A percentile compares a stretch with the other conserved stretches of the same genome.
phyloP scores from a whole-genome alignment of 441 rosid genomes.

The Croton laevigatus region DNA sequence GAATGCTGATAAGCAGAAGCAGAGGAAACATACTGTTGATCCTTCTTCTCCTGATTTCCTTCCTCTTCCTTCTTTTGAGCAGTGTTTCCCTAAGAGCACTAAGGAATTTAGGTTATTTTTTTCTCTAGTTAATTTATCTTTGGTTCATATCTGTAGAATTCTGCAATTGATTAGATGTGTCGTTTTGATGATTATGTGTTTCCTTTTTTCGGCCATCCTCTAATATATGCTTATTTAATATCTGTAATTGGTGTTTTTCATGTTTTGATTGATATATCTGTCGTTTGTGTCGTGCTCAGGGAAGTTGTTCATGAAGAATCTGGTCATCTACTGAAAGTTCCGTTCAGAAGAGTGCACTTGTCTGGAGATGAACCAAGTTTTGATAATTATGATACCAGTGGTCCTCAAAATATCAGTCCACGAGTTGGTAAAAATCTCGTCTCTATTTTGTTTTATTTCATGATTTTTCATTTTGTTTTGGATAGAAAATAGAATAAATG shows the following conservation, averaged over 20 bases:
- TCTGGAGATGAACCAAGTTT: slow-evolving; percentile 80
- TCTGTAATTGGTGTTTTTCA: slow-evolving; percentile 4
- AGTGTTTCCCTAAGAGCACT: slow-evolving; percentile 92
- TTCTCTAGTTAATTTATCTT: neutral
- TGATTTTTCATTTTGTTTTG: neutral
- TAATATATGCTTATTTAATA: neutral
- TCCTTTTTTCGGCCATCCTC: too few relatives aligned
- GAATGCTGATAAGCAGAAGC: slow-evolving; percentile 54
- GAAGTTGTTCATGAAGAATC: slow-evolving; percentile 77
- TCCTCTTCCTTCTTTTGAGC: slow-evolving; percentile 80
- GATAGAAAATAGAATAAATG: neutral
- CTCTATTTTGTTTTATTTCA: neutral
- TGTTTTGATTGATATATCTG: neutral
- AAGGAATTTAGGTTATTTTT: slow-evolving; percentile 57
- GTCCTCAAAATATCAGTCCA: slow-evolving; percentile 82
- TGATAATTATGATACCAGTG: slow-evolving; percentile 91
- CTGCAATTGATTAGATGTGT: too few relatives aligned
- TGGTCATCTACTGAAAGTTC: slow-evolving; percentile 81
- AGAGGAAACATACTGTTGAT: slow-evolving; percentile 68
- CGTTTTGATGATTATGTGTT: too few relatives aligned
- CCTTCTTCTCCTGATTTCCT: slow-evolving; percentile 89
- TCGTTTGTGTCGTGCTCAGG: slow-evolving; percentile 29
- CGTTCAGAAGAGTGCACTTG: slow-evolving; percentile 79
- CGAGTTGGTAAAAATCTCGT: slow-evolving; percentile 43
- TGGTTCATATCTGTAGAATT: neutral